Conservation (phyloP, 495 filamentous ascomycete genomes). For the Penicillium simplicissimum region DNA sequence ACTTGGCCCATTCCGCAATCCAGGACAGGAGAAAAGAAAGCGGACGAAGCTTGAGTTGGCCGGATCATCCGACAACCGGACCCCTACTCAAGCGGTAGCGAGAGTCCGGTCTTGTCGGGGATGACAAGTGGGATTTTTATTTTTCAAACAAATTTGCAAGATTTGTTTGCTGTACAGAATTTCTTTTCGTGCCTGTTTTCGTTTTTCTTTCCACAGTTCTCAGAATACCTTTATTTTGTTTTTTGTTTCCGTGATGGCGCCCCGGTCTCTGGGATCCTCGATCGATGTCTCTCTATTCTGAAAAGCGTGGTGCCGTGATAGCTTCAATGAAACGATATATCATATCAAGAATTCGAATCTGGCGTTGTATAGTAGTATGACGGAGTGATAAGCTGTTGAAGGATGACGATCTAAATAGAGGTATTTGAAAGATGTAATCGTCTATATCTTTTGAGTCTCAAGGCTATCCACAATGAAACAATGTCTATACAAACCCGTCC, state of each 20-base stretch:
- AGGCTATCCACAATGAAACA: constrained; percentile 8
- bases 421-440: background rate
- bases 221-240: constrained; percentile 17
- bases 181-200: constrained; percentile 19
- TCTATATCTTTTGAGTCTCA: constrained; percentile 14
- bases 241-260: constrained; percentile 29
- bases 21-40: background rate
- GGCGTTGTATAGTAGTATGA: background rate
- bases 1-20: background rate
- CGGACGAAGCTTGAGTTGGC: background rate
- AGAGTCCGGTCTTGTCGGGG: constrained; percentile 9
- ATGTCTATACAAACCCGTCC: constrained; percentile 15
- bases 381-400: background rate
- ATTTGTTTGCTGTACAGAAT: constrained; percentile 39
- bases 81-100: background rate
- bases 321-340: constrained; percentile 35
- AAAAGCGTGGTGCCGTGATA: constrained; percentile 33
- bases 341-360: constrained; percentile 22
- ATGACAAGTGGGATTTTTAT: background rate
- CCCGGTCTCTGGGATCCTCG: constrained; percentile 35
- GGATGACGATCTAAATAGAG: background rate
- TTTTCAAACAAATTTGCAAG: constrained; percentile 29
- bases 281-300: constrained; percentile 26
- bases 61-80: background rate
- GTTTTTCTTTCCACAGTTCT: constrained; percentile 26